Evolutionary conservation across 768 basidiomycete species (phyloP).

Genomic region (Suillus cothurnatus): DNA sequence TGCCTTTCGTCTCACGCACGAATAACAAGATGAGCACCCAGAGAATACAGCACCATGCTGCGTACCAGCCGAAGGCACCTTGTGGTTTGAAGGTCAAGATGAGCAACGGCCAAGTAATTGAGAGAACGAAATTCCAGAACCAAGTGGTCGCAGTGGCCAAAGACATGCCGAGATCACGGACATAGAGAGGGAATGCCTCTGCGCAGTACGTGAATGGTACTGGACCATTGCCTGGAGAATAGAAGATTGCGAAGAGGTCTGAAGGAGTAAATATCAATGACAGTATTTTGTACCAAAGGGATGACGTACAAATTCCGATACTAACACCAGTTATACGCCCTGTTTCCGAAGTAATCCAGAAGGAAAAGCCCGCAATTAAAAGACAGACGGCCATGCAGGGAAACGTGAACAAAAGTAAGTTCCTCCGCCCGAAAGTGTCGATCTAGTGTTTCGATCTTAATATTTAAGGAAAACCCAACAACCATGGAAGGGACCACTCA

Average conservation of each 20-base stretch:
- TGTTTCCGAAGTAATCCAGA: constrained; percentile 45
- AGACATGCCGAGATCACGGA: constrained; percentile 59
- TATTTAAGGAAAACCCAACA: neutral
- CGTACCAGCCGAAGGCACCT: constrained; percentile 78
- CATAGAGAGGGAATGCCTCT: constrained; percentile 85
- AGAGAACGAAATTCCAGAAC: constrained; percentile 65
- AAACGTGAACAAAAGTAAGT: constrained; percentile 75
- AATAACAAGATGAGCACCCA: constrained; percentile 63
- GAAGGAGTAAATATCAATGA: constrained; percentile 10
- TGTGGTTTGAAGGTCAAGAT: constrained; percentile 62
- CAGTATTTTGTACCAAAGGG: too few relatives aligned
- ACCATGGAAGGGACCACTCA: constrained; percentile 30
- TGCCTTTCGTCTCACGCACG: constrained; percentile 71
- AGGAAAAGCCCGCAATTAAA: constrained; percentile 74
- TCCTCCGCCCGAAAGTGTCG: constrained; percentile 78
- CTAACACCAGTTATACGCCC: constrained; percentile 51
- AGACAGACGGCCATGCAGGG: constrained; percentile 79
- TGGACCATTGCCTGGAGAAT: constrained; percentile 86
- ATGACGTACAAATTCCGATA: constrained; percentile 46
- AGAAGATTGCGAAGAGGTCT: constrained; percentile 63
- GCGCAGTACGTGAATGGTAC: constrained; percentile 92
- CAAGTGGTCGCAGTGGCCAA: constrained; percentile 65
- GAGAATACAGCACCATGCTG: constrained; percentile 56
- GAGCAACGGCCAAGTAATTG: constrained; percentile 72
- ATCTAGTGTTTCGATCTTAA: constrained; percentile 44